These are phyloP conservation scores for Groenewaldozyma salmanticensis DNA, from an alignment of 805 yeast genomes.

Conservation along the genomic window DNA sequence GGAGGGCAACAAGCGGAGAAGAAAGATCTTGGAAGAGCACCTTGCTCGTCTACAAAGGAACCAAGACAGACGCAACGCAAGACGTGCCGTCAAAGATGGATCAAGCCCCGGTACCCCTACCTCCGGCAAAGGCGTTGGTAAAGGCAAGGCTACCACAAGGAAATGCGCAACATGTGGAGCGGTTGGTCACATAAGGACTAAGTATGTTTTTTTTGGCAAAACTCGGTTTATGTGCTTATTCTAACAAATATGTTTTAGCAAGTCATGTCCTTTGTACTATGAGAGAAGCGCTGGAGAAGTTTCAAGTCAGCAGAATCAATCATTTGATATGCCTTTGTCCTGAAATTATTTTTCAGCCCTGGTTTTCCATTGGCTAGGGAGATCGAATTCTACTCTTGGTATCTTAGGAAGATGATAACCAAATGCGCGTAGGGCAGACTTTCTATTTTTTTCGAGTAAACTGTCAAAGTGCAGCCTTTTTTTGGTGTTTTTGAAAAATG, in stretches of 20 bases:
- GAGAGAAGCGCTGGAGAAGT: constrained; percentile 27
- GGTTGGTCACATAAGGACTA: constrained; percentile 88
- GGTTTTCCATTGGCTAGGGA: too few relatives aligned
- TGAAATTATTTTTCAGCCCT: too few relatives aligned
- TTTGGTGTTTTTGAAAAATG: constrained; percentile 2
- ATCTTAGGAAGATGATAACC: constrained; percentile 11
- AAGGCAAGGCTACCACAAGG: constrained; percentile 64
- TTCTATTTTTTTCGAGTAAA: constrained; percentile 6
- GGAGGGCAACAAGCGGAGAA: constrained; percentile 68
- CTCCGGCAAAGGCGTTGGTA: constrained; percentile 58
- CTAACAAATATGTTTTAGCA: constrained; percentile 20
- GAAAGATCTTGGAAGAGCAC: constrained; percentile 69
- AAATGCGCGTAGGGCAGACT: constrained; percentile 9
- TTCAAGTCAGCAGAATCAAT: constrained; percentile 13
- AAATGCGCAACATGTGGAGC: constrained; percentile 95
- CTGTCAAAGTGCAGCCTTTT: constrained; percentile 13
- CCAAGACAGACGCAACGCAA: constrained; percentile 52
- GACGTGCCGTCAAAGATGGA: constrained; percentile 40
- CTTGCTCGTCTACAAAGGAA: constrained; percentile 75
- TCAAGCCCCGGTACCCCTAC: constrained; percentile 14
- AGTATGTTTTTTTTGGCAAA: constrained; percentile 21
- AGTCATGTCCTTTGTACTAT: constrained; percentile 81
- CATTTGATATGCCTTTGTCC: too few relatives aligned
- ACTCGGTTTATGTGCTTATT: background rate
- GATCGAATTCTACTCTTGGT: constrained; percentile 11